Evolutionary conservation across 169 alveolate genomes (phyloP), one percentile per base, ranked within the genome.

Genomic region (Babesia ovata): DNA sequence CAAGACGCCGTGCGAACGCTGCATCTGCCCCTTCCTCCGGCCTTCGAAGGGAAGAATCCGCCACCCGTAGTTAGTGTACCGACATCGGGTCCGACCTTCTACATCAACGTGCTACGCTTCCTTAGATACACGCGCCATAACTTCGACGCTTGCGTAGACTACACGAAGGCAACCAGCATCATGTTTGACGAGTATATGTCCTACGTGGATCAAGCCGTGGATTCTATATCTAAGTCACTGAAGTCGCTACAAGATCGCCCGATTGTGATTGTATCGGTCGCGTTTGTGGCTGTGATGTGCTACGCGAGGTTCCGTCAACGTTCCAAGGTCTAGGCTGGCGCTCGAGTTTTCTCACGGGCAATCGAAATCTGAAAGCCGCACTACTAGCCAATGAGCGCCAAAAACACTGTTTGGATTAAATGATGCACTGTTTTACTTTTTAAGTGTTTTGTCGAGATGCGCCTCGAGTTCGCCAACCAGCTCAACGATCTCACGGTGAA

Each of bases 11-110:
- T 50, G 58, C n/a, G 22, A n/a, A 39, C 53, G 42, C 49, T 81
- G 59, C n/a, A 50, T 22, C 62, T 22, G 56, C 62, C 44, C 4
- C 54, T 81, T 4, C 88, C 88, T 4, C 82, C 24, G 36, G 69
- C 54, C 42, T 19, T 17, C 36, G 22, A 59, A 4, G 70, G 70
- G 44, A 75, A 75, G 59, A 16, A 62, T 29, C 28, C 50, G 0
- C 60, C 62, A 22, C 59, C 61, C 0, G 44, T 46, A 6, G 62
- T 49, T 11, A 9, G 19, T 48, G 29, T 26, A 17, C 42, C 17
- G 36, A 59, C 81, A 11, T 9, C 36, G 21, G 63, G 72, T 10
- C 26, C 21, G 19, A 7, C 0, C 67, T 71, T 22, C 54, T 0
- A 21, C 71, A 71, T 71, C 0, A 71, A 71, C 53, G 71, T 71